Conservation (phyloP, 768 basidiomycete genomes). For the Mycena galopus region DNA sequence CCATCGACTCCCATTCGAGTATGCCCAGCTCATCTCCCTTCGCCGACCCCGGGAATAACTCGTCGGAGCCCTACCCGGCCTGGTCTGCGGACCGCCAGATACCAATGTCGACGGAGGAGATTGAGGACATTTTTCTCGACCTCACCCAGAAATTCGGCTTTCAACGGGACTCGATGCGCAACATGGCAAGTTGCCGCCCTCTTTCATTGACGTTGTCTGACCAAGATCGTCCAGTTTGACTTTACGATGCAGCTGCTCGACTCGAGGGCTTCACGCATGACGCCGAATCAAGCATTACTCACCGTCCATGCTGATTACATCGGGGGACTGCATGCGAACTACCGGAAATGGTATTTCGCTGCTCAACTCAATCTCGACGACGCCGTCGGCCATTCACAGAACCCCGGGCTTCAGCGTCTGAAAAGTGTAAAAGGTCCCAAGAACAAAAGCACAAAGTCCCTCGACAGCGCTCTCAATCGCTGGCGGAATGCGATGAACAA, state of each 20-base stretch:
- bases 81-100: slow-evolving; percentile 95
- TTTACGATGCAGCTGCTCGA: slow-evolving; percentile 98
- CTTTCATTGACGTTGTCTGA: slow-evolving; percentile 27
- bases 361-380: slow-evolving; percentile 99
- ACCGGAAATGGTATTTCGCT: slow-evolving; percentile 99
- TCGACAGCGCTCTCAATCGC: slow-evolving; percentile 92
- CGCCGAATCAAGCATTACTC: slow-evolving; percentile 93
- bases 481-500: slow-evolving; percentile 99
- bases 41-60: slow-evolving; percentile 64
- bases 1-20: slow-evolving; percentile 73
- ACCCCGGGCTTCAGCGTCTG: slow-evolving; percentile 91
- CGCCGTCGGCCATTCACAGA: slow-evolving; percentile 94
- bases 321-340: slow-evolving; percentile 98
- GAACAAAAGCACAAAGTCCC: slow-evolving; percentile 75
- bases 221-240: slow-evolving; percentile 76
- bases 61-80: slow-evolving; percentile 88
- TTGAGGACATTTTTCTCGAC: slow-evolving; percentile 98
- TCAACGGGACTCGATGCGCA: slow-evolving; percentile 95
- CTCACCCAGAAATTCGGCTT: slow-evolving; percentile 99
- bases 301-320: slow-evolving; percentile 99
- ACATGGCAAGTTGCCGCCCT: slow-evolving; percentile 72
- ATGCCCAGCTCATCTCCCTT: slow-evolving; percentile 71
- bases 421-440: slow-evolving; percentile 80
- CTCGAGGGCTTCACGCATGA: slow-evolving; percentile 98
- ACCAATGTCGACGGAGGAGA: slow-evolving; percentile 97